A percentile compares a stretch with the other conserved stretches of the same genome.
phyloP scores from a whole-genome alignment of 768 basidiomycete species.

The Coprinopsis strossmayeri region DNA sequence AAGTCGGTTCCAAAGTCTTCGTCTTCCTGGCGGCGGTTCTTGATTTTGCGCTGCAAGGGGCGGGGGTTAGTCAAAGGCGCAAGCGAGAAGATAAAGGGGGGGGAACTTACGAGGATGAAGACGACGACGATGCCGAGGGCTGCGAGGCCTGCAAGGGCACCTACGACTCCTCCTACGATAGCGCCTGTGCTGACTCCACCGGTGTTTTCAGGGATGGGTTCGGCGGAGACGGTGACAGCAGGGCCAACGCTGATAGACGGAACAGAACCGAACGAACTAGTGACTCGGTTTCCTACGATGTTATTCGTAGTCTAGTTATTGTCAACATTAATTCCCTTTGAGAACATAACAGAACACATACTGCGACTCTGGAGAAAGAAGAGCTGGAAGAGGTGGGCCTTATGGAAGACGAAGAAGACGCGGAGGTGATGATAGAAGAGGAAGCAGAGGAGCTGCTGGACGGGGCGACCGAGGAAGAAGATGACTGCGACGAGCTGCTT shows the following conservation, averaged over 20 bases:
- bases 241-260: slow-evolving; percentile 6
- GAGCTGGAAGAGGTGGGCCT: slow-evolving; percentile 5
- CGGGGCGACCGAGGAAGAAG: background rate
- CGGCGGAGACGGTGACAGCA: slow-evolving; percentile 11
- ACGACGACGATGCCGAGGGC: slow-evolving; percentile 31
- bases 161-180: slow-evolving; percentile 36
- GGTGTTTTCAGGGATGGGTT: background rate
- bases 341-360: no score
- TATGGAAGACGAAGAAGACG: slow-evolving; percentile 4
- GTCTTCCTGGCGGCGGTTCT: slow-evolving; percentile 23
- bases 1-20: slow-evolving; percentile 30
- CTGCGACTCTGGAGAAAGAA: background rate
- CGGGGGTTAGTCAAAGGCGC: slow-evolving; percentile 1
- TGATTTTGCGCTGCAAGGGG: slow-evolving; percentile 29
- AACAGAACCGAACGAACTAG: slow-evolving; percentile 6
- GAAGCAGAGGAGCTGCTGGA: background rate
- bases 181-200: slow-evolving; percentile 31
- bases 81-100: slow-evolving; percentile 2
- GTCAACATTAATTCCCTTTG: no score
- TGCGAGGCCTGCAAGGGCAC: slow-evolving; percentile 27
- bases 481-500: background rate
- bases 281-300: background rate
- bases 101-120: slow-evolving; percentile 31
- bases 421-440: background rate
- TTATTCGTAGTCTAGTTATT: no score